Evolutionary conservation across 495 filamentous ascomycete species (phyloP).

Genomic region (Xylaria intraflava): DNA sequence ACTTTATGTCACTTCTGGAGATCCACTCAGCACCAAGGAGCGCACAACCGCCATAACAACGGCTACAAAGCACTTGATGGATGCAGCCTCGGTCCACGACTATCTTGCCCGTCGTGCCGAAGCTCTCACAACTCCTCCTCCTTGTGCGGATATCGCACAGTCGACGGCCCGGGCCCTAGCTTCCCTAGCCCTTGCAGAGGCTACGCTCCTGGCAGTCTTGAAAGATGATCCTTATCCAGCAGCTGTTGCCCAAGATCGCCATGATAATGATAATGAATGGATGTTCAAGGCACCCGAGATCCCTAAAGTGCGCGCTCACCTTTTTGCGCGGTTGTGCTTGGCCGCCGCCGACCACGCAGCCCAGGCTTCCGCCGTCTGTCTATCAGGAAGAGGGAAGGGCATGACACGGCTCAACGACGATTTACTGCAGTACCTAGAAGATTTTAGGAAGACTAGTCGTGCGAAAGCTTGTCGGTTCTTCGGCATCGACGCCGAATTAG

Average conservation of each 20-base stretch:
- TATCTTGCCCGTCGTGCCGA: constrained; percentile 52
- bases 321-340: constrained; percentile 85
- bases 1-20: constrained; percentile 45
- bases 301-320: constrained; percentile 76
- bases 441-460: constrained; percentile 62
- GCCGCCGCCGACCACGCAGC: constrained; percentile 62
- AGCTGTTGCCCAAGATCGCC: constrained; percentile 65
- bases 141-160: constrained; percentile 56
- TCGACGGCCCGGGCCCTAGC: constrained; percentile 63
- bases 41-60: constrained; percentile 62
- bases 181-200: constrained; percentile 72
- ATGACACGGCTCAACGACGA: constrained; percentile 52
- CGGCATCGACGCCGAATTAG: constrained; percentile 78
- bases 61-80: constrained; percentile 71
- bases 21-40: constrained; percentile 56
- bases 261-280: constrained; percentile 79
- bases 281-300: constrained; percentile 84
- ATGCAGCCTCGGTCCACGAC: constrained; percentile 69
- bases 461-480: constrained; percentile 87
- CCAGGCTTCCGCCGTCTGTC: constrained; percentile 51
- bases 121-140: constrained; percentile 22
- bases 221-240: constrained; percentile 92
- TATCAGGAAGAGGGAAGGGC: constrained; percentile 19
- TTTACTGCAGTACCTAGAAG: constrained; percentile 63
- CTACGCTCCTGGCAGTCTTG: constrained; percentile 78